phyloP scores from a whole-genome alignment of 768 basidiomycete genomes.

The Panaeolus cyanescens region DNA sequence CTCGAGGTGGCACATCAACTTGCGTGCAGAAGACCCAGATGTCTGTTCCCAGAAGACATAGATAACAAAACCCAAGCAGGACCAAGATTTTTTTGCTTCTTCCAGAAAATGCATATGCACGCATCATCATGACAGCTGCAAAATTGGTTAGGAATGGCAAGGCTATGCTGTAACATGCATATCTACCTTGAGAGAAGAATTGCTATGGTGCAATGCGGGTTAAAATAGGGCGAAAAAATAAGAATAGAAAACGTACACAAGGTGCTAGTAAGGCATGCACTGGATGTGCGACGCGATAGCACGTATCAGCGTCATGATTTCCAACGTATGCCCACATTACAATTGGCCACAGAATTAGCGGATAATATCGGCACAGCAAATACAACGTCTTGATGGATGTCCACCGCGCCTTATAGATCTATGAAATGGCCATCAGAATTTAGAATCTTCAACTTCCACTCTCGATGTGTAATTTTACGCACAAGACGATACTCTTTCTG shows the following conservation, averaged over 20 bases:
- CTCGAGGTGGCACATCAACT: constrained; percentile 20
- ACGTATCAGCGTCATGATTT: constrained; percentile 31
- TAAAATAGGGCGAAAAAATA: background rate
- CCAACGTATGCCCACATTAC: constrained; percentile 39
- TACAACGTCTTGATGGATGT: constrained; percentile 41
- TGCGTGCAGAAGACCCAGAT: constrained; percentile 38
- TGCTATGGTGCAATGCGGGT: constrained; percentile 27
- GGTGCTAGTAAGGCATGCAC: constrained; percentile 34
- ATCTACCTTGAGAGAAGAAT: constrained; percentile 40
- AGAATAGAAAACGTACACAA: constrained; percentile 25
- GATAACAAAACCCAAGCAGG: constrained; percentile 30
- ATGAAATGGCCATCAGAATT: constrained; percentile 18
- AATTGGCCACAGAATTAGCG: constrained; percentile 35
- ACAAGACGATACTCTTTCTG: constrained; percentile 35
- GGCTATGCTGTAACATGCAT: background rate
- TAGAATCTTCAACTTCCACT: background rate
- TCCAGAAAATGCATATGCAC: constrained; percentile 45
- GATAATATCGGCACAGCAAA: constrained; percentile 44
- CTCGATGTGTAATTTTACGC: constrained; percentile 9
- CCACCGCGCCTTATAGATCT: constrained; percentile 32
- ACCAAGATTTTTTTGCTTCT: constrained; percentile 29
- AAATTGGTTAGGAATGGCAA: background rate
- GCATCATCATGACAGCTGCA: constrained; percentile 44
- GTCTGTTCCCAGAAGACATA: constrained; percentile 30
- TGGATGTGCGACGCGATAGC: constrained; percentile 27